phyloP scores from a whole-genome alignment of 768 basidiomycete species.

The Xerocomellus amylosporus region DNA sequence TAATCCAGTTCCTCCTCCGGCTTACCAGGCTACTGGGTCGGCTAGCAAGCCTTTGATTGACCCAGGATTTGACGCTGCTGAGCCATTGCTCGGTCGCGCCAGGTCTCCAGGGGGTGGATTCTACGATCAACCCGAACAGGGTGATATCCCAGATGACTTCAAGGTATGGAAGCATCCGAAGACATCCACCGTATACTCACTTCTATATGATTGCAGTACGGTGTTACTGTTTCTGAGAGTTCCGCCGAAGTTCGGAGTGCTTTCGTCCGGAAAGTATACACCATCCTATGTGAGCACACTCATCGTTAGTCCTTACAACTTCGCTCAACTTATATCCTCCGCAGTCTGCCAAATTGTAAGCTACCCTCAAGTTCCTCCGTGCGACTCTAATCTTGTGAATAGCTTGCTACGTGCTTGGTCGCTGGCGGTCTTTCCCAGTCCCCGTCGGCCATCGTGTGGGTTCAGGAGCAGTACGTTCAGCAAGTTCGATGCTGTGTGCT shows the following conservation, averaged over 20 bases:
- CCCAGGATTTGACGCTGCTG: constrained; percentile 37
- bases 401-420: constrained; percentile 77
- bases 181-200: constrained; percentile 5
- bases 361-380: background rate
- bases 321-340: constrained; percentile 4
- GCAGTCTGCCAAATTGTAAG: constrained; percentile 73
- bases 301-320: background rate
- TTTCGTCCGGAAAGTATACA: constrained; percentile 90
- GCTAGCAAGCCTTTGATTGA: constrained; percentile 35
- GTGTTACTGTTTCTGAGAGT: constrained; percentile 75
- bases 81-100: constrained; percentile 58
- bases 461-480: constrained; percentile 59
- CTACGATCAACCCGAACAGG: constrained; percentile 70
- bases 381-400: background rate
- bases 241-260: constrained; percentile 75
- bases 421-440: constrained; percentile 71
- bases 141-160: constrained; percentile 90
- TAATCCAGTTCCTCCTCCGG: constrained; percentile 60
- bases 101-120: constrained; percentile 49
- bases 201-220: constrained; percentile 51
- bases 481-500: background rate
- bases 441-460: constrained; percentile 59
- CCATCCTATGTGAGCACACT: constrained; percentile 70
- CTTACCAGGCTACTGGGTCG: constrained; percentile 47
- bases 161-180: constrained; percentile 51